A percentile compares a stretch with the other conserved stretches of the same genome.
Evolutionary conservation across 1,139 yeast species (phyloP).

Genomic region (Suzukiozyma palmioleophila): DNA sequence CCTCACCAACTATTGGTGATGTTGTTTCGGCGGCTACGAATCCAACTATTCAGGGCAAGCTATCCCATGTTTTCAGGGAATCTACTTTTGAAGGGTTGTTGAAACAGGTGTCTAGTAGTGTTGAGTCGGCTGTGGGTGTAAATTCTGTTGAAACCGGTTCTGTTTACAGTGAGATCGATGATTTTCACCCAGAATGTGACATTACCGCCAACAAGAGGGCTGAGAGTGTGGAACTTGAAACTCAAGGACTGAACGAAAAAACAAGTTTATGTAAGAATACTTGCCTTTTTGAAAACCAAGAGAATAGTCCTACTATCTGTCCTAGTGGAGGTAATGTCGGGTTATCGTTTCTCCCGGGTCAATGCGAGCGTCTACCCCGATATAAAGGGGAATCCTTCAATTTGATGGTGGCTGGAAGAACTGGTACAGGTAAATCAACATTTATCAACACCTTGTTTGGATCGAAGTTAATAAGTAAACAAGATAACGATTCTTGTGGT

Average conservation of each 20-base stretch:
- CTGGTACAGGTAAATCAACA: constrained; percentile 81
- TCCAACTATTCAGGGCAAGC: constrained; percentile 2
- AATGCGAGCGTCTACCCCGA: constrained; percentile 15
- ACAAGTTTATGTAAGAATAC: no score
- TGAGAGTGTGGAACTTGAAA: background rate
- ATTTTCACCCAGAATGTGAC: background rate
- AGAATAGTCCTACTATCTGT: background rate
- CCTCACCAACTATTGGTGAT: background rate
- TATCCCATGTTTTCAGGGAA: background rate
- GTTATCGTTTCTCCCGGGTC: constrained; percentile 22
- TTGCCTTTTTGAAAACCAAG: background rate
- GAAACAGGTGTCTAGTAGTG: background rate
- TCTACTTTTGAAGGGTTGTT: background rate
- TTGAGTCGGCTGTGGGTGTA: background rate
- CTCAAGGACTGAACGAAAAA: background rate
- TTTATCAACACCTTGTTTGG: constrained; percentile 58
- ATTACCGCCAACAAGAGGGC: background rate
- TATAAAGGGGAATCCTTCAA: constrained; percentile 42
- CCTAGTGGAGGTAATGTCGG: constrained; percentile 15
- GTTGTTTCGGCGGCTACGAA: constrained; percentile 2
- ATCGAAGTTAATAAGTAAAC: constrained; percentile 10
- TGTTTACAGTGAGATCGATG: background rate
- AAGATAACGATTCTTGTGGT: background rate
- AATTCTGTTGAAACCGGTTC: background rate
- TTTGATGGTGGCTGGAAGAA: constrained; percentile 69